These are phyloP conservation scores for Geotrichum candidum DNA, from an alignment of 1,139 yeast genomes.

Conservation along the genomic window DNA sequence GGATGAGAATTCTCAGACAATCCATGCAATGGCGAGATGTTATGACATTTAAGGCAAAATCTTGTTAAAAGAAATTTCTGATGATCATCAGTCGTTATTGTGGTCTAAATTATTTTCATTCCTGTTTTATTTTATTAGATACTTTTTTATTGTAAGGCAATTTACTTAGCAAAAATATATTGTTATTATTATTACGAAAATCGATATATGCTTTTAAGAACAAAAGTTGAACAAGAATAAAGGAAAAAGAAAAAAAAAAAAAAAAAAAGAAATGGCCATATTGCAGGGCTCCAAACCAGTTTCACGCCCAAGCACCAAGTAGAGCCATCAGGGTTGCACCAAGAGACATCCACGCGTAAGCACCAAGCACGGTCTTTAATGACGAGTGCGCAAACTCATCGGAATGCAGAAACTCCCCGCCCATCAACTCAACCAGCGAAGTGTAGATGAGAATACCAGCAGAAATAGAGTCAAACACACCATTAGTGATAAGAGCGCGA, in stretches of 20 bases:
- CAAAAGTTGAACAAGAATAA: neutral
- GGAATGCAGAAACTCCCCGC: constrained; percentile 71
- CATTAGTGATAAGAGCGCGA: constrained; percentile 62
- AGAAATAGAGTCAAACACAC: constrained; percentile 75
- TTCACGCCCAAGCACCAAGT: constrained; percentile 78
- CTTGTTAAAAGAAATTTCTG: too few relatives aligned
- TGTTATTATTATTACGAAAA: too few relatives aligned
- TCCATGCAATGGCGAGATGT: too few relatives aligned
- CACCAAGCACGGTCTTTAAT: constrained; percentile 37
- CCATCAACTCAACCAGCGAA: constrained; percentile 87
- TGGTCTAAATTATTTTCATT: too few relatives aligned
- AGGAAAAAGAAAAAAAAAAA: neutral
- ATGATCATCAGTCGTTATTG: too few relatives aligned
- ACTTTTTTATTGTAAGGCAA: too few relatives aligned
- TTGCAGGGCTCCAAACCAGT: neutral
- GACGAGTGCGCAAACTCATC: constrained; percentile 28
- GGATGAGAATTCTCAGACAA: too few relatives aligned
- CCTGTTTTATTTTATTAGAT: too few relatives aligned
- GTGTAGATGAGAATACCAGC: constrained; percentile 83
- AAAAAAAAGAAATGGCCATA: neutral
- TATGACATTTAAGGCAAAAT: too few relatives aligned
- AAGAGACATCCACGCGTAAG: constrained; percentile 42
- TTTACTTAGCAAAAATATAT: neutral
- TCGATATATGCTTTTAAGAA: too few relatives aligned
- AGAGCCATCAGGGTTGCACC: constrained; percentile 85